Evolutionary conservation across 1,284 basidiomycete species (phyloP), one percentile per base, ranked within the genome.

Genomic region (Athelia psychrophila): DNA sequence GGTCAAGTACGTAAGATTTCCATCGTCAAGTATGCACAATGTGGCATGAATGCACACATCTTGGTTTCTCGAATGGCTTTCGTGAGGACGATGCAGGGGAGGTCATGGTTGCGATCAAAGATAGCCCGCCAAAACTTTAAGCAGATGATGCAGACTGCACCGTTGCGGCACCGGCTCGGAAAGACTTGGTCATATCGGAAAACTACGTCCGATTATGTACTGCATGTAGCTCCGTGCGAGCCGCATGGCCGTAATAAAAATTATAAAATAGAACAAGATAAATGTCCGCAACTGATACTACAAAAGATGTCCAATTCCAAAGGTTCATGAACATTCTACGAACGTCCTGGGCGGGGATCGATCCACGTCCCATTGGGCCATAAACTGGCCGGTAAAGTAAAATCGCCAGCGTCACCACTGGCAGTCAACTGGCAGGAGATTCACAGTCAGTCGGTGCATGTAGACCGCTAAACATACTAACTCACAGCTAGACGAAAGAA

Each of bases 331-430:
- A 52, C 50, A 50, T 50, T 57, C 67, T 65, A 86, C 33, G 88
- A 84, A 46, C 86, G 76, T 19, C 91, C 91, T 13, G 81, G 75
- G 23, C 74, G 65, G 23, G 91, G 84, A 63, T 89, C 79, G 15
- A 84, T 74, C 87, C 89, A 94, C 9, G 89, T 91, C 35, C 88
- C 88, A 64, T 94, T 94, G 1, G 83, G 80, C 77, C 80, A 91
- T 22, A 91, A 71, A 4, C 79, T 84, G 6, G 88, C 92, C 2
- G 91, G 78, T 71, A 80, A 86, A 0, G 93, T 93, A 60, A 90
- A 96, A 67, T 94, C 93, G 15, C 89, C 91, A 12, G 80, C 71
- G 6, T 63, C 65, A 1, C 77, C 82, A 4, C 68, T 63, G 19
- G 64, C 75, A 47, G 78, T 79, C 52, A 80, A 82, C 88, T 92